Evolutionary conservation across 2,329 filamentous ascomycete genomes (phyloP), one percentile per base, ranked within the genome.

Genomic region (Diatrype stigma): DNA sequence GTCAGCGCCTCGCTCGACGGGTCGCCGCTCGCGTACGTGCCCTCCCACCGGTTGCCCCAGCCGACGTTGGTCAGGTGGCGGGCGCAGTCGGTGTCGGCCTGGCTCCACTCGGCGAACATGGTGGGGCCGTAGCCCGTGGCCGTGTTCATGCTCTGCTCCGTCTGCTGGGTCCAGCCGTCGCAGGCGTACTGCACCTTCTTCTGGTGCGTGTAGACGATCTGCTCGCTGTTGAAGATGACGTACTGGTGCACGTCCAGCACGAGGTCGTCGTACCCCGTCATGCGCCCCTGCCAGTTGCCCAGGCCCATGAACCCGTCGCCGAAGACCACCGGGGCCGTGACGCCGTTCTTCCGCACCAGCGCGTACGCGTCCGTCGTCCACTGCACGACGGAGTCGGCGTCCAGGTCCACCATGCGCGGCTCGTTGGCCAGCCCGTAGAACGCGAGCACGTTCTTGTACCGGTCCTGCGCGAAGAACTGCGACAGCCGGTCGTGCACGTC

Each of bases 211-310:
- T 87, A 86, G 45, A 83, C 81, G 64, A 99, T 87, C 69, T 96
- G 90, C 58, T 87, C 85, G 37, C 83, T 82, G 77, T 99, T 96
- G 80, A 99, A 99, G 69, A 96, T 96, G 64, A 96, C 90, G 70
- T 99, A 99, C 70, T 97, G 93, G 72, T 99, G 94, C 35, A 95
- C 94, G 70, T 99, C 94, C n/a, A 99, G 82, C 17, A 96, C 81
- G 57, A 97, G 76, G 56, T 85, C 81, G 45, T 86, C 77, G 64
- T 88, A 80, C 21, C 79, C 77, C 59, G 87, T 81, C 59, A 97
- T 80, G 67, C 88, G 79, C 38, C 89, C 90, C 67, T 96, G 85
- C 94, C 94, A 99, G 64, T 95, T 93, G 58, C 80, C 78, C 4
- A 97, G 81, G 11, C 93, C 93, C 72, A 95, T 83, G 76, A 99